Base-by-base conservation (phyloP, 2,329 filamentous ascomycete species). In the Aspergillus hiratsukae region DNA sequence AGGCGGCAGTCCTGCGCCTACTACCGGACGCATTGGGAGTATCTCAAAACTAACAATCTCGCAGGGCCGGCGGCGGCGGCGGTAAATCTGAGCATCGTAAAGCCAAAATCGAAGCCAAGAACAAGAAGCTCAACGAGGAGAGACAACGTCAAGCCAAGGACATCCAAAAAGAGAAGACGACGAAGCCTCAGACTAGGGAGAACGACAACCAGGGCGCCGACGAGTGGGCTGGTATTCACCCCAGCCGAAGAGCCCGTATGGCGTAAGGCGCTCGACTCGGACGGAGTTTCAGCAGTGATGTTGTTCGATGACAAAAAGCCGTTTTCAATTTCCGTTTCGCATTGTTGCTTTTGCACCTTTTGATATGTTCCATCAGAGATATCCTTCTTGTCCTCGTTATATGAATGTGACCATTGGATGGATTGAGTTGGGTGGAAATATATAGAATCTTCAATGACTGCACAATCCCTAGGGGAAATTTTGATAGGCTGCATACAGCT, bases 91-190 rank as follows among this genome's bases (percentile, higher is more conserved):
- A 86, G 61, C 76, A 81, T 55, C 82, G 93, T 61, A 85, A 83
- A 69, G 82, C 87, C 56, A 94, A 92, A 78, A 90, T 97, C 72
- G 81, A 84, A 67, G 82, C 82, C 56, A 97, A 96, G 83, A 97
- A 97, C 77, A 80, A 83, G 67, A 93, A 92, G 76, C 81, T 97
- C 51, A 84, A 90, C 64, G 90, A 86, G 61, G 80, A 88, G 75
- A 79, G 86, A 55, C 78, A 81, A 56, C 76, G 82, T 48, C 74
- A 78, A 54, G 75, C 76, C 17, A 78, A 83, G 73, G 73, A 76
- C 61, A 73, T 77, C 61, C 70, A 73, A 57, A 77, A 80, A 66
- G 73, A 75, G 62, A 75, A 76, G 70, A 69, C 66, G 54, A 73
- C 71, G 61, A 72, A 62, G 51, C 43, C 54, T 2, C 60, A 64